These are phyloP conservation scores for Aplosporella prunicola DNA, from an alignment of 2,329 filamentous ascomycete genomes.

Conservation along the genomic window DNA sequence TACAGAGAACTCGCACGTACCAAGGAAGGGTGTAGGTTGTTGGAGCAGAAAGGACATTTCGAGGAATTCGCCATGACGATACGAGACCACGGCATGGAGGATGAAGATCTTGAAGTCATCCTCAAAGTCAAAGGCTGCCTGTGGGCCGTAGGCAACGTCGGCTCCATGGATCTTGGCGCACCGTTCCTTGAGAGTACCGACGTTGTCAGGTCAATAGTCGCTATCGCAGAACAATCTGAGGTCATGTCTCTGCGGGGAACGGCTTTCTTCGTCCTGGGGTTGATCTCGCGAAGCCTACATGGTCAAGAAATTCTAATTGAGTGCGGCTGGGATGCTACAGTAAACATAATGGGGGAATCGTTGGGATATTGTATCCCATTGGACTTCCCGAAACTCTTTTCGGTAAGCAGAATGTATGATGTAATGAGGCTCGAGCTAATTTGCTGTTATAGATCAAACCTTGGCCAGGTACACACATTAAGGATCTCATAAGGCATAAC, in stretches of 20 bases:
- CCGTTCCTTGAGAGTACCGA: constrained; percentile 87
- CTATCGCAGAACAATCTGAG: constrained; percentile 77
- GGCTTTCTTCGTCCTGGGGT: constrained; percentile 87
- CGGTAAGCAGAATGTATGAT: constrained; percentile 38
- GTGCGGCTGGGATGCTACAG: constrained; percentile 86
- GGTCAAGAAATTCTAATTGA: constrained; percentile 86
- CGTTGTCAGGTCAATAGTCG: constrained; percentile 76
- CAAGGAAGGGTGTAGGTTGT: constrained; percentile 77
- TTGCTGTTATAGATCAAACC: too few species aligned
- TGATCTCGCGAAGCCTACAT: constrained; percentile 86
- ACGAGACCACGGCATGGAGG: constrained; percentile 74
- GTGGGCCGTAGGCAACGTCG: constrained; percentile 96
- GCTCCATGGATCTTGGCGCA: constrained; percentile 93
- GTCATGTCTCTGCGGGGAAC: constrained; percentile 92
- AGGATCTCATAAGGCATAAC: constrained; percentile 20
- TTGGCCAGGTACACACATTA: constrained; percentile 1
- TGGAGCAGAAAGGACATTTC: constrained; percentile 92
- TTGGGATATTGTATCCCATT: constrained; percentile 81
- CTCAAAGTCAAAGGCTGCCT: constrained; percentile 93
- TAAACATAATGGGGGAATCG: constrained; percentile 71
- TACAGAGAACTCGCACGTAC: constrained; percentile 92
- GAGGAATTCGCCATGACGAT: constrained; percentile 87
- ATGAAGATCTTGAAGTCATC: constrained; percentile 74
- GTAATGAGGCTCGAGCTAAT: too few species aligned
- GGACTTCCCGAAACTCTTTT: constrained; percentile 69